Evolutionary conservation across 129 eudicot genomes (phyloP).

Genomic region (Helianthus annuus): DNA sequence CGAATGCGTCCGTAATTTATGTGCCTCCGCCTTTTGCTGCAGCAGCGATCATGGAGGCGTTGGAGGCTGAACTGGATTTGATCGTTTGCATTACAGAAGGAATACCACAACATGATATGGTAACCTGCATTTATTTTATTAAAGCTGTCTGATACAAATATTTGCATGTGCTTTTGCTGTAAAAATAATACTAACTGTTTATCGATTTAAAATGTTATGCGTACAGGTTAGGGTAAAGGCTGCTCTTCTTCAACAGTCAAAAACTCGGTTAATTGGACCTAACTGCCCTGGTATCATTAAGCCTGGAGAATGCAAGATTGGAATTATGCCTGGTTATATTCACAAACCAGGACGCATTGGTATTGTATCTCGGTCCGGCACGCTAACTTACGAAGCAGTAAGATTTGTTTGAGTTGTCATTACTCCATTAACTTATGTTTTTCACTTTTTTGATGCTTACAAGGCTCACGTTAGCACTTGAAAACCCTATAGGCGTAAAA

Average conservation of each 20-base stretch:
- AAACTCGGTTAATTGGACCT: constrained; percentile 94
- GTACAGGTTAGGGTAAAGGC: constrained; percentile 91
- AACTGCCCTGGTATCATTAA: constrained; percentile 98
- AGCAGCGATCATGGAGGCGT: constrained; percentile 88
- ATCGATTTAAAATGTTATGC: background rate
- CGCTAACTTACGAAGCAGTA: constrained; percentile 98
- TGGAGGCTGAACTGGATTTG: constrained; percentile 94
- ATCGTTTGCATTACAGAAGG: constrained; percentile 98
- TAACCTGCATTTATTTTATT: constrained; percentile 28
- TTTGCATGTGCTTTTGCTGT: constrained; percentile 2
- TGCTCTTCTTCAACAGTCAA: constrained; percentile 82
- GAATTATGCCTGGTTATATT: constrained; percentile 98
- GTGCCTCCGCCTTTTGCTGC: constrained; percentile 99
- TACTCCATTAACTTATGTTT: background rate
- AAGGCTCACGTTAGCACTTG: constrained; percentile 4
- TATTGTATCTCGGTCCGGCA: constrained; percentile 96
- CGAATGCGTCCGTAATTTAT: constrained; percentile 94
- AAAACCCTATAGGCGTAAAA: background rate
- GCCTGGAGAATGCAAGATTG: constrained; percentile 99
- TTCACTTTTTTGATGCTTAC: background rate
- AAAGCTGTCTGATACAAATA: background rate
- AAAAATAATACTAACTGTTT: background rate
- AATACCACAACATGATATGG: constrained; percentile 99
- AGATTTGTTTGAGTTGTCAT: constrained; percentile 23
- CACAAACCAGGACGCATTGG: constrained; percentile 99